A percentile compares a stretch with the other conserved stretches of the same genome.
Conservation (phyloP, 257 asterid genomes). For the Gentiana macrophylla region DNA sequence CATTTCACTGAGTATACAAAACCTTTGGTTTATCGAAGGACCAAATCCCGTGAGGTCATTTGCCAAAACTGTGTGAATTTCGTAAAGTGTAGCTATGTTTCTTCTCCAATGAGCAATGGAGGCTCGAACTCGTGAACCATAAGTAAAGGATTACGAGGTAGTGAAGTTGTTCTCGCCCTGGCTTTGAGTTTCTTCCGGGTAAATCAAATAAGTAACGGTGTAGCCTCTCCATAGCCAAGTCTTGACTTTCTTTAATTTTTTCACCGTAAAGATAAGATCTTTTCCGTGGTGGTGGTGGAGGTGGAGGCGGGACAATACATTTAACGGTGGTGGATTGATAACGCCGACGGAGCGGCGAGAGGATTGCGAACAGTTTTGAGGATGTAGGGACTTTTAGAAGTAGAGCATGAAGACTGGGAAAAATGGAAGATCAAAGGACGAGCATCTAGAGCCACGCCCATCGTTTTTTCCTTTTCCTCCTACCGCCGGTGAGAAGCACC, state of each 20-base stretch:
- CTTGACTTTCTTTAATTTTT: constrained; percentile 37
- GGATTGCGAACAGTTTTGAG: too few relatives aligned
- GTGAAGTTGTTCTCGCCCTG: too few relatives aligned
- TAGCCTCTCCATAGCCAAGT: constrained; percentile 79
- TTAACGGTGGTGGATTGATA: background rate
- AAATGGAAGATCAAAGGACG: too few relatives aligned
- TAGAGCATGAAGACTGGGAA: too few relatives aligned
- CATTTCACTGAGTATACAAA: constrained; percentile 63
- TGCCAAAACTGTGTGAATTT: constrained; percentile 53
- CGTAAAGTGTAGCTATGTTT: constrained; percentile 65
- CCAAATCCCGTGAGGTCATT: constrained; percentile 94
- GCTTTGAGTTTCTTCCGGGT: constrained; percentile 30
- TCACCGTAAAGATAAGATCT: constrained; percentile 41
- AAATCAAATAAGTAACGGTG: constrained; percentile 52
- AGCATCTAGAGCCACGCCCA: too few relatives aligned
- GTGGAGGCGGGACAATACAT: constrained; percentile 2
- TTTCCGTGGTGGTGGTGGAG: constrained; percentile 3
- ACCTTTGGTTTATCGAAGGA: constrained; percentile 91
- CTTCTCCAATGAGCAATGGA: constrained; percentile 93
- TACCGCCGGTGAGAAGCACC: too few relatives aligned
- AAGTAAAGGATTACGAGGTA: constrained; percentile 40
- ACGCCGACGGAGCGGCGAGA: too few relatives aligned
- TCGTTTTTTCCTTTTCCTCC: too few relatives aligned
- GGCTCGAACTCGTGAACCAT: constrained; percentile 90
- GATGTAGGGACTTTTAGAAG: too few relatives aligned